phyloP scores from a whole-genome alignment of 208 protist species.

The Phytomonas sp. region DNA sequence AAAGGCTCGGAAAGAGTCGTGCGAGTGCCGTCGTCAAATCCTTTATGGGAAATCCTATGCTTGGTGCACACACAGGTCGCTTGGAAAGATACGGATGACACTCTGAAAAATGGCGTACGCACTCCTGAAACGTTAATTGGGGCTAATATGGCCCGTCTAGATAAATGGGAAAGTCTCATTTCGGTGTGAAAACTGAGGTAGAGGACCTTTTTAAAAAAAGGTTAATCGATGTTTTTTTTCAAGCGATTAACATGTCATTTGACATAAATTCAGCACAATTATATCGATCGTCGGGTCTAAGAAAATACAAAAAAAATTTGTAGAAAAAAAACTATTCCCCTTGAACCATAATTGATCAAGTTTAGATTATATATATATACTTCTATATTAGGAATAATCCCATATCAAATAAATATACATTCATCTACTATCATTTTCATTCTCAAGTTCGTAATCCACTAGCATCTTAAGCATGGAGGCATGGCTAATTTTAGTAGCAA shows the following conservation, averaged over 20 bases:
- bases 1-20: background rate
- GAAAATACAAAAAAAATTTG: background rate
- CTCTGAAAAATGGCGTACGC: background rate
- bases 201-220: background rate
- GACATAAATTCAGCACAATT: background rate
- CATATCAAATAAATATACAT: conserved; percentile 60
- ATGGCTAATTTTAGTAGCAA: conserved; percentile 54
- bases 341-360: background rate
- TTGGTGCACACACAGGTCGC: background rate
- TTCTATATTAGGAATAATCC: background rate
- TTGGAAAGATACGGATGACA: background rate
- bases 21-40: background rate
- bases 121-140: background rate
- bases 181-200: background rate
- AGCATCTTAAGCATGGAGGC: conserved; percentile 34
- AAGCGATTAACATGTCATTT: background rate
- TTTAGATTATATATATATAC: conserved; percentile 4
- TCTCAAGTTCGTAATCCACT: conserved; percentile 65
- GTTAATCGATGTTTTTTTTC: background rate
- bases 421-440: conserved; percentile 76
- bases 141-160: background rate
- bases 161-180: background rate
- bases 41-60: background rate
- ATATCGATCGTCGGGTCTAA: background rate
- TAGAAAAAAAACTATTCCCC: background rate